Evolutionary conservation across 2,329 filamentous ascomycete genomes (phyloP).

Genomic region (Neurospora crassa): DNA sequence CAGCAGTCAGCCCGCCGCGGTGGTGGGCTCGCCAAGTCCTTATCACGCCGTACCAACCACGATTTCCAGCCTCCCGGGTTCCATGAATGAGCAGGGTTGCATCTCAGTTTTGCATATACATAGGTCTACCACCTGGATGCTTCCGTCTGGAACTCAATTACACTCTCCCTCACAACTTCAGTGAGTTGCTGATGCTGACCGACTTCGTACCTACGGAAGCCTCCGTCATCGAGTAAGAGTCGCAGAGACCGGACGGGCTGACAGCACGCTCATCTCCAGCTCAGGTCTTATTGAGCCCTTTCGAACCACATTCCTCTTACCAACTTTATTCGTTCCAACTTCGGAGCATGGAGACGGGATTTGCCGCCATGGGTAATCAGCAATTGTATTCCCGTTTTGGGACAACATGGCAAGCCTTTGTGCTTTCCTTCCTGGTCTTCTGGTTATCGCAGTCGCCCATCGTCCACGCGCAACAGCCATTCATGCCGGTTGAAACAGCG

Average conservation of each 20-base stretch:
- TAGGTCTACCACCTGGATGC: background rate
- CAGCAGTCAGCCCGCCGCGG: background rate
- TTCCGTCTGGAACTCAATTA: background rate
- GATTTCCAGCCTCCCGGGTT: background rate
- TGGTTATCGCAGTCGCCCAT: background rate
- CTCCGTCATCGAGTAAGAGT: background rate
- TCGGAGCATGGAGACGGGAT: background rate
- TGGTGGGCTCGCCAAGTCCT: background rate
- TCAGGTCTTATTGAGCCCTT: background rate
- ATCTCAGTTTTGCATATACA: background rate
- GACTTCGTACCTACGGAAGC: background rate
- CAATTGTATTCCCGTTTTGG: background rate
- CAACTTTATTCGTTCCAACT: background rate
- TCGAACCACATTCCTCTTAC: background rate
- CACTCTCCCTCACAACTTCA: background rate
- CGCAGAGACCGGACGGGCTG: background rate
- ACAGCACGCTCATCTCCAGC: background rate
- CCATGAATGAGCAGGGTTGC: background rate
- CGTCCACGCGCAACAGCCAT: constrained; percentile 15
- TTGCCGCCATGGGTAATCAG: background rate
- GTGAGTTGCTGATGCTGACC: background rate
- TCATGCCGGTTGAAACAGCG: constrained; percentile 21
- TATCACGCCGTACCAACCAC: background rate
- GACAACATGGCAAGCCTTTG: background rate
- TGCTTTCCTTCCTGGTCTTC: background rate